These are phyloP conservation scores for Trichoderma citrinoviride DNA, from an alignment of 2,329 filamentous ascomycete species.

Conservation along the genomic window DNA sequence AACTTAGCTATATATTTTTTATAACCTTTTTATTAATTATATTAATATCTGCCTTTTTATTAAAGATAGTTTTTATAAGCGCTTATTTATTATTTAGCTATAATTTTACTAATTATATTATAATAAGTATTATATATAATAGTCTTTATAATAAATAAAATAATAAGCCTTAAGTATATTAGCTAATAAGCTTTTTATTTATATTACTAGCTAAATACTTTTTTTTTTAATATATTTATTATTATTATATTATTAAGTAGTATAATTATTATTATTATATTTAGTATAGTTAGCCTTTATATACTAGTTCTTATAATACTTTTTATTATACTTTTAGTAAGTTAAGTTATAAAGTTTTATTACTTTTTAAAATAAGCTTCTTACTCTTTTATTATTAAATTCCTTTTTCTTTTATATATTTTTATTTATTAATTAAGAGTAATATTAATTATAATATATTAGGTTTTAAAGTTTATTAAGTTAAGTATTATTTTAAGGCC, in stretches of 20 bases:
- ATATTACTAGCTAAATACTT: not conserved
- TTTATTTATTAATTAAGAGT: not conserved
- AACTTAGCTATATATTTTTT: not conserved
- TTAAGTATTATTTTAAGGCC: not conserved
- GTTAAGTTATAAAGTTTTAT: not conserved
- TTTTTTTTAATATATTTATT: not conserved
- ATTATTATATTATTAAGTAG: not conserved
- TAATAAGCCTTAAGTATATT: not conserved
- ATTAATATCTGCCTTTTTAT: not conserved
- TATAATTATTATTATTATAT: not conserved
- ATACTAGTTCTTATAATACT: not conserved
- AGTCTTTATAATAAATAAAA: not conserved
- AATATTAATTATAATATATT: too few species aligned
- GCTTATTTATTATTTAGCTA: not conserved
- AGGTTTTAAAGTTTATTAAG: not conserved
- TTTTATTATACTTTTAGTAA: not conserved
- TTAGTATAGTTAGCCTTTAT: not conserved
- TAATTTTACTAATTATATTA: not conserved
- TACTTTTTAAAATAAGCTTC: not conserved
- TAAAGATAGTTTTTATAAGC: not conserved
- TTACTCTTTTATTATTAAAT: not conserved
- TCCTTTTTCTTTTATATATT: not conserved
- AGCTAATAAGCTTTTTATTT: not conserved
- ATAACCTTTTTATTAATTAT: not conserved
- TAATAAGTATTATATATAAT: slow-evolving; percentile 12